A percentile compares a stretch with the other conserved stretches of the same genome.
These are phyloP conservation scores for Steccherinum ochraceum DNA, from an alignment of 768 basidiomycete genomes.

Conservation along the genomic window DNA sequence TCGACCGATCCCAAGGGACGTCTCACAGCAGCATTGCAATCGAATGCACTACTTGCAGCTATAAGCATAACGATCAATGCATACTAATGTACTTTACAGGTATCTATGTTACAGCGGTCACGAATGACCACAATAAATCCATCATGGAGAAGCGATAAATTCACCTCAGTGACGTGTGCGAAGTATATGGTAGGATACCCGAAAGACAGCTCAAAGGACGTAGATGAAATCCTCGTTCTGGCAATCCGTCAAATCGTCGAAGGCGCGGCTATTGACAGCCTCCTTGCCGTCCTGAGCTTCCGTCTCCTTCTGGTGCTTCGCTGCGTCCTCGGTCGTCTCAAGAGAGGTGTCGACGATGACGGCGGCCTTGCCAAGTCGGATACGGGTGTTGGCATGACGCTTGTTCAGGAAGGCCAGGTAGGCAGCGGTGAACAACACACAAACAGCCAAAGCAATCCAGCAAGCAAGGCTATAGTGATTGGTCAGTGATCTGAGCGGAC, in stretches of 20 bases:
- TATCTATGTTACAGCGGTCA: neutral
- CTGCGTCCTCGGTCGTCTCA: conserved; percentile 18
- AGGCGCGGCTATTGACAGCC: conserved; percentile 26
- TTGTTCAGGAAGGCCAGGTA: conserved; percentile 33
- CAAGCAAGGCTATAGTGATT: conserved; percentile 35
- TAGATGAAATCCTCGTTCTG: conserved; percentile 27
- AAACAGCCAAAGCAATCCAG: conserved; percentile 30
- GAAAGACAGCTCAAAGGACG: conserved; percentile 10
- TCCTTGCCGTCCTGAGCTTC: conserved; percentile 2
- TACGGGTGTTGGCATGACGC: conserved; percentile 28
- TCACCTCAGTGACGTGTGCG: too few relatives aligned
- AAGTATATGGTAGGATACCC: neutral
- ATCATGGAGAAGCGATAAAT: too few relatives aligned
- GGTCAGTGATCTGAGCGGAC: too few relatives aligned
- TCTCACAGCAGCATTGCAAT: too few relatives aligned
- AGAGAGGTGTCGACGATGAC: conserved; percentile 34
- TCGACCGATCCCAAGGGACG: too few relatives aligned
- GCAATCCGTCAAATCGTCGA: conserved; percentile 33
- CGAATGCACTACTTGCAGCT: too few relatives aligned
- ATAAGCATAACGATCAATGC: too few relatives aligned
- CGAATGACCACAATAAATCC: neutral
- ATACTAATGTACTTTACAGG: neutral
- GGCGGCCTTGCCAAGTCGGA: conserved; percentile 27
- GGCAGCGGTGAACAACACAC: conserved; percentile 31
- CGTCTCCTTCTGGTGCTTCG: conserved; percentile 6